Conservation (phyloP, 2,329 filamentous ascomycete genomes). For the Colletotrichum spinosum region DNA sequence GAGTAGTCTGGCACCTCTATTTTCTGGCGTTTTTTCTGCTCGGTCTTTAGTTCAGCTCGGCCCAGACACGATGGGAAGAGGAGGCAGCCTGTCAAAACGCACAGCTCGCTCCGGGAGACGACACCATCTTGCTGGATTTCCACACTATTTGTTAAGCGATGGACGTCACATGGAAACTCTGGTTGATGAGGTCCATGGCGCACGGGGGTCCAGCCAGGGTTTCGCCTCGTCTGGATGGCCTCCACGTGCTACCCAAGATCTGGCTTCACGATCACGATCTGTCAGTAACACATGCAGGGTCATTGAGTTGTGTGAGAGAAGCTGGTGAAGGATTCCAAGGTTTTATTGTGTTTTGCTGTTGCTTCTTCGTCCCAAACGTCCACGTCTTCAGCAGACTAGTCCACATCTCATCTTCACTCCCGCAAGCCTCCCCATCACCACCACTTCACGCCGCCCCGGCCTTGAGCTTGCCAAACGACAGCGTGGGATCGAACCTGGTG, state of each 20-base stretch:
- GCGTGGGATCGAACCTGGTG: conserved; percentile 21
- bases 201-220: not conserved
- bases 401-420: not conserved
- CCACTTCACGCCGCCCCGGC: not conserved
- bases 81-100: not conserved
- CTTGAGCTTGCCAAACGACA: conserved; percentile 44
- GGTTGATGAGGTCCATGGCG: conserved; percentile 10
- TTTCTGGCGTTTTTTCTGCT: conserved; percentile 2
- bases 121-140: not conserved
- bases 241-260: conserved; percentile 26
- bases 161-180: conserved; percentile 22
- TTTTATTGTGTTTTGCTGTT: not conserved
- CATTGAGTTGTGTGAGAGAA: not conserved
- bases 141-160: not conserved
- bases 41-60: too few species aligned
- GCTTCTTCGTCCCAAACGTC: not conserved
- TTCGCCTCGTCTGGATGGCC: conserved; percentile 1
- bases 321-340: not conserved
- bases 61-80: too few species aligned
- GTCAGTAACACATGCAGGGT: not conserved
- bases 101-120: too few species aligned
- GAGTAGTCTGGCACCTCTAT: not conserved
- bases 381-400: not conserved
- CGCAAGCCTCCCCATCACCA: too few species aligned
- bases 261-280: conserved; percentile 1